Percentiles rank a stretch among this genome's conserved stretches.
Conservation (phyloP, 2,329 filamentous ascomycete species). For the Verticillium isaacii region DNA sequence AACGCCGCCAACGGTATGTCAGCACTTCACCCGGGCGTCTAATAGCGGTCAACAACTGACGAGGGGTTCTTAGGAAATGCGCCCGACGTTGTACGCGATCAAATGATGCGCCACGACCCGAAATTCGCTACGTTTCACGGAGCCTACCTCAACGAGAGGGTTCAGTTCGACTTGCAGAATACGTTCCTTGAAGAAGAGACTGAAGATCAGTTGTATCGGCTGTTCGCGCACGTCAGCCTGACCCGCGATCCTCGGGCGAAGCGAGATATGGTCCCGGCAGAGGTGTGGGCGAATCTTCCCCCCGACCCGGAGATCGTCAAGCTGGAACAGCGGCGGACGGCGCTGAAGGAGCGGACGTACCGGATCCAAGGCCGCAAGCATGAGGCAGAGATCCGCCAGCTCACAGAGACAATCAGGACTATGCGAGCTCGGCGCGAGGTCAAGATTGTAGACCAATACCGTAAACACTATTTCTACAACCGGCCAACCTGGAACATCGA, state of each 20-base stretch:
- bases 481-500: slow-evolving; percentile 22
- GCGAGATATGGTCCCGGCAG: slow-evolving; percentile 22
- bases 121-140: slow-evolving; percentile 19
- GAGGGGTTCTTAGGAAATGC: slow-evolving; percentile 14
- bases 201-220: slow-evolving; percentile 14
- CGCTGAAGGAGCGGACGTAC: slow-evolving; percentile 20
- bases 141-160: slow-evolving; percentile 22
- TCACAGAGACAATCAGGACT: slow-evolving; percentile 16
- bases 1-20: slow-evolving; percentile 18
- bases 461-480: slow-evolving; percentile 22
- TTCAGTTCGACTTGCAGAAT: slow-evolving; percentile 23
- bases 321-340: slow-evolving; percentile 14
- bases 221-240: slow-evolving; percentile 20
- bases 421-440: slow-evolving; percentile 14
- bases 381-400: slow-evolving; percentile 17
- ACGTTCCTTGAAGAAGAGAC: slow-evolving; percentile 18
- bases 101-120: slow-evolving; percentile 24
- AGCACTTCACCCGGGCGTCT: neutral
- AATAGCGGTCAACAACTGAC: neutral
- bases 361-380: slow-evolving; percentile 14
- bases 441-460: slow-evolving; percentile 12
- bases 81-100: slow-evolving; percentile 18
- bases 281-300: slow-evolving; percentile 19
- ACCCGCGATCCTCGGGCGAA: slow-evolving; percentile 19
- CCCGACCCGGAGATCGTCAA: slow-evolving; percentile 19